Evolutionary conservation across 139 green algal species (phyloP), one percentile per base, ranked within the genome.

Genomic region (Chlorella sp.): DNA sequence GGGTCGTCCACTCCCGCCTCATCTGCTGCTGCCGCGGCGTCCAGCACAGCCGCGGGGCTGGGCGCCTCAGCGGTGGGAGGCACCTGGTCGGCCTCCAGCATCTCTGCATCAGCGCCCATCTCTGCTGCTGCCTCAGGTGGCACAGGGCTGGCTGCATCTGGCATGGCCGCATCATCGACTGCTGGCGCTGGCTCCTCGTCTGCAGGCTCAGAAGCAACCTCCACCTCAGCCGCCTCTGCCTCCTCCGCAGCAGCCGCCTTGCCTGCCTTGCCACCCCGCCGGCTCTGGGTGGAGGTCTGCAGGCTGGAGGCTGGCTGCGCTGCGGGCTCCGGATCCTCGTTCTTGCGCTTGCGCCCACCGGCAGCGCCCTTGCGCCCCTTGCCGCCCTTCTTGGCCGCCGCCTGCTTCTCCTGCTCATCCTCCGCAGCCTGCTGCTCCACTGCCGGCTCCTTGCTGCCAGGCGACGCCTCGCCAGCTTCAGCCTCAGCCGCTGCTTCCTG

Each of bases 341-440:
- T 36, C 55, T 81, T 81, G 74, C 55, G 74, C 55, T 81, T 81
- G 74, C 55, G 74, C 21, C 74, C 55, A 15, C 26, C 74, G 16
- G 65, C 65, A 39, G 70, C 70, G 39, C 60, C 76, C 76, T 82
- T 71, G 57, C 76, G 57, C 75, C 23, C 76, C 76, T 82, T 71
- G 57, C 76, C 60, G 26, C 76, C 76, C 7, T 56, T 56, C 60
- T 72, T 82, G 57, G 76, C 26, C 26, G 25, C 15, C 76, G 57
- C 36, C 78, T 83, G 18, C 63, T 83, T 39, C 39, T 73, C 26
- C 62, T 44, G 20, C 65, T 85, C 13, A 15, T n/a, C 13, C 78
- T 39, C 18, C 78, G 44, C 60, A 39, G 36, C 62, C 76, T 63
- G 64, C 63, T 85, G 56, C 39, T 44, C 39, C 62, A 17, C 72